Evolutionary conservation across 164 flowering plant species (phyloP).

Genomic region (Nymphaea colorata): DNA sequence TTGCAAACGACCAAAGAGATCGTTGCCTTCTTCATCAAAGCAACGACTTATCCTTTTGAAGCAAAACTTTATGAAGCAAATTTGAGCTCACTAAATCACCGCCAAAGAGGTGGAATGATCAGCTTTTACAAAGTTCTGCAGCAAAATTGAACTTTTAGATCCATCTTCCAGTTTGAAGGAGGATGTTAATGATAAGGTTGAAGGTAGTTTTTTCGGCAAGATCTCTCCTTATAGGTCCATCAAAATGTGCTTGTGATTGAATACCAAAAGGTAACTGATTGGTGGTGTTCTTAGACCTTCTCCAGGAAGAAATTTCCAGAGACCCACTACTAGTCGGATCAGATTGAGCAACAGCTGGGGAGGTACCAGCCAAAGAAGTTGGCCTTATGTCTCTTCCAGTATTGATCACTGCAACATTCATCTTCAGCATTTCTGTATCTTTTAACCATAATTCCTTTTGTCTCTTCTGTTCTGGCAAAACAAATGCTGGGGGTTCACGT

Average conservation of each 20-base stretch:
- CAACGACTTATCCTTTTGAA: too few species aligned
- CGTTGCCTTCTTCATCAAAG: too few species aligned
- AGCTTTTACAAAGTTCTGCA: too few species aligned
- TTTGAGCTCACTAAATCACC: too few species aligned
- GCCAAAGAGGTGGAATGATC: too few species aligned
- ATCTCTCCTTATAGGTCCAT: not conserved
- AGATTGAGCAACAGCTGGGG: slow-evolving; percentile 9
- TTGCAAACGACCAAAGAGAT: too few species aligned
- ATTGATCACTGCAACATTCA: slow-evolving; percentile 24
- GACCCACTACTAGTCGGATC: slow-evolving; percentile 11
- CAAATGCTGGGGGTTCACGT: slow-evolving; percentile 14
- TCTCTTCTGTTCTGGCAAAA: slow-evolving; percentile 13
- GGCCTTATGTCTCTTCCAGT: slow-evolving; percentile 10
- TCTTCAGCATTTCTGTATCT: slow-evolving; percentile 24
- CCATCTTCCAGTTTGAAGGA: too few species aligned
- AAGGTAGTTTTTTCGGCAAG: slow-evolving; percentile 7
- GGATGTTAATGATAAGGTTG: slow-evolving; percentile 5
- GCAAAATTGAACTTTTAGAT: too few species aligned
- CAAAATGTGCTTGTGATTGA: slow-evolving; percentile 15
- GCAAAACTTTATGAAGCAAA: too few species aligned
- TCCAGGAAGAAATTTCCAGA: slow-evolving; percentile 19
- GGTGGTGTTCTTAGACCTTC: slow-evolving; percentile 9
- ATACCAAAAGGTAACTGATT: slow-evolving; percentile 12
- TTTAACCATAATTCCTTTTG: slow-evolving; percentile 10
- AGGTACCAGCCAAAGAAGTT: slow-evolving; percentile 6